Conservation (phyloP, 371 early-diverging fungal species). For the Umbelopsis sp. region DNA sequence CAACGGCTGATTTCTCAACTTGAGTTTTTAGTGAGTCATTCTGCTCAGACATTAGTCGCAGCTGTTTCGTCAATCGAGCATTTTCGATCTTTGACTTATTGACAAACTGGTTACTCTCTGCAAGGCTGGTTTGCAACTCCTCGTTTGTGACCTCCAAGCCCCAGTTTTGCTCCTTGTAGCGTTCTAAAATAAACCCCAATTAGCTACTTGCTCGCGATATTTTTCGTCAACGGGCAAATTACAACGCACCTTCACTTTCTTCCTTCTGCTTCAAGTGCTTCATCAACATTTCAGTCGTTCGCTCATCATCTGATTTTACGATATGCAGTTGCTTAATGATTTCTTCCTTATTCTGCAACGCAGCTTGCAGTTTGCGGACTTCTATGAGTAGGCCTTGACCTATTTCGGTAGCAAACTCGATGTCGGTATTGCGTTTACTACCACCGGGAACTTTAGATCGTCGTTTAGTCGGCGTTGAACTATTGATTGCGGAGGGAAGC, state of each 20-base stretch:
- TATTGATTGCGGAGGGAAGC: slow-evolving; percentile 39
- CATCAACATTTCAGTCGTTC: slow-evolving; percentile 49
- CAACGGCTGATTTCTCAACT: slow-evolving; percentile 44
- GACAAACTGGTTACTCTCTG: slow-evolving; percentile 38
- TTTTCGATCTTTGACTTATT: slow-evolving; percentile 45
- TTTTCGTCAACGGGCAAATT: neutral
- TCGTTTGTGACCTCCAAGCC: slow-evolving; percentile 44
- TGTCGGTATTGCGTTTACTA: slow-evolving; percentile 24
- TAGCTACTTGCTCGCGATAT: slow-evolving; percentile 9
- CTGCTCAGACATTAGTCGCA: slow-evolving; percentile 47
- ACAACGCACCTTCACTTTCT: slow-evolving; percentile 45
- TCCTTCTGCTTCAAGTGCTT: slow-evolving; percentile 45
- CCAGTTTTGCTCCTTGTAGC: slow-evolving; percentile 45
- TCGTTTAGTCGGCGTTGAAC: slow-evolving; percentile 44
- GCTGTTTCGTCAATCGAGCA: slow-evolving; percentile 43
- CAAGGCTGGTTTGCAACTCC: slow-evolving; percentile 36
- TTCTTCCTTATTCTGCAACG: slow-evolving; percentile 51
- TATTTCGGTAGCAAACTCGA: slow-evolving; percentile 36
- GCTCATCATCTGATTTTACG: slow-evolving; percentile 48
- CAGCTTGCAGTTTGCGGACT: slow-evolving; percentile 35
- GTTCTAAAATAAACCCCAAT: slow-evolving; percentile 23
- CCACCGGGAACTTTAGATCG: slow-evolving; percentile 32
- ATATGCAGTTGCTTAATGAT: slow-evolving; percentile 54
- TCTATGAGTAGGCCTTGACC: slow-evolving; percentile 37
- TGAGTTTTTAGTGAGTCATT: slow-evolving; percentile 52